Conservation (phyloP, 495 filamentous ascomycete species). For the Neurospora pannonica region DNA sequence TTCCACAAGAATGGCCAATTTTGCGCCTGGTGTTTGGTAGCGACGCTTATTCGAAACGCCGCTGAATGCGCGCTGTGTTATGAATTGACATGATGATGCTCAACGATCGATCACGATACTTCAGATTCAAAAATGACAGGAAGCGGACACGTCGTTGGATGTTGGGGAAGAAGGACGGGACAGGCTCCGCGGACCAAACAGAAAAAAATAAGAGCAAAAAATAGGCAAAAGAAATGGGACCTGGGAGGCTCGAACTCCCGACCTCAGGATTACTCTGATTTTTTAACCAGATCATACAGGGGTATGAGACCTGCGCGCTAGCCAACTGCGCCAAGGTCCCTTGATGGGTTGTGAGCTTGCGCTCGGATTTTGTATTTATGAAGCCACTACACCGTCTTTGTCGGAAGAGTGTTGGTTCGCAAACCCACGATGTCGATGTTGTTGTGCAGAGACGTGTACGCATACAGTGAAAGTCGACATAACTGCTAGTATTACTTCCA, state of each 20-base stretch:
- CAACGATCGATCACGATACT: not conserved
- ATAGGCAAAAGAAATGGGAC: slow-evolving; percentile 7
- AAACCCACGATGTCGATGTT: too few species aligned
- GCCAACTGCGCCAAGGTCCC: slow-evolving; percentile 12
- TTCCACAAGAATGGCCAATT: not conserved
- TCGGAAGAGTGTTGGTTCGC: too few species aligned
- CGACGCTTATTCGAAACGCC: not conserved
- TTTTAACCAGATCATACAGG: slow-evolving; percentile 9
- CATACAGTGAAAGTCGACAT: not conserved
- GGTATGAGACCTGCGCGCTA: slow-evolving; percentile 14
- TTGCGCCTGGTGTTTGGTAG: not conserved
- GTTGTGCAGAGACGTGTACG: too few species aligned
- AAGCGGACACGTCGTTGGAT: not conserved
- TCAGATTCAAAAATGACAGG: not conserved
- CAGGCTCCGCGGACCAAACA: not conserved
- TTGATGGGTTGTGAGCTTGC: not conserved
- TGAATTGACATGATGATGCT: not conserved
- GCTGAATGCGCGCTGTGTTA: not conserved
- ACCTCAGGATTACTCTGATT: slow-evolving; percentile 12
- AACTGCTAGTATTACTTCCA: not conserved
- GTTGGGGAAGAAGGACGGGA: not conserved
- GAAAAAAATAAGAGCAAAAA: not conserved
- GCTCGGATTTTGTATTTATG: not conserved
- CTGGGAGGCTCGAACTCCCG: slow-evolving; percentile 16
- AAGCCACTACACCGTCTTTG: too few species aligned